Evolutionary conservation across 192 early-diverging fungal species (phyloP), one percentile per base, ranked within the genome.

Genomic region (Lobosporangium transversale): DNA sequence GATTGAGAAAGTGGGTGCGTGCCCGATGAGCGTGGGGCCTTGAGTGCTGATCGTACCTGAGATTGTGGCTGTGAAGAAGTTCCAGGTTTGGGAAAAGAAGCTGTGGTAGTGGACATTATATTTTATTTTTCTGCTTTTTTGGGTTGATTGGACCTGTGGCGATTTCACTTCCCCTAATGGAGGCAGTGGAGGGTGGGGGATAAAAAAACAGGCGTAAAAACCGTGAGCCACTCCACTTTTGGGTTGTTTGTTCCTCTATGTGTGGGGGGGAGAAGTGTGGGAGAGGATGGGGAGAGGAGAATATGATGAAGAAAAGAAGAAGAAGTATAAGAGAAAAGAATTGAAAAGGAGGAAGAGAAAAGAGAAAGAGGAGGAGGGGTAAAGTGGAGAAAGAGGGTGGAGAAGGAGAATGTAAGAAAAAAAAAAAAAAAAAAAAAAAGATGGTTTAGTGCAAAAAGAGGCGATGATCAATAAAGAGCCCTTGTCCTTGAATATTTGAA

Each of bases 41-140:
- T 23, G 1, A 42, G n/a, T n/a, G 42, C 40, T 17, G 56, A 42
- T 42, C 45, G 56, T 58, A 42, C 24, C 11, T n/a, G 56, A 35
- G 7, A 27, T 4, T 51, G 49, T 51, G 45, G 9, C 45, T 9
- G 6, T 6, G 45, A n/a, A 30, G 29, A 11, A 30, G 36, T 14
- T 57, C 23, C 21, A n/a, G 35, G 55, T 23, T 27, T 26, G 29
- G 51, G 12, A 29, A 30, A n/a, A 29, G 1, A 1, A 15, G 51
- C 51, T 0, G 51, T 31, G 51, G 51, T 4, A 29, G 29, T 30
- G 23, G 29, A 2, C n/a, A 17, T 49, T 14, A 49, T n/a, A n/a
- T n/a, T n/a, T n/a, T n/a, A n/a, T n/a, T n/a, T n/a, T n/a, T n/a
- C n/a, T n/a, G n/a, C n/a, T n/a, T n/a, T n/a, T n/a, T n/a, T n/a